Conservation (phyloP, 257 asterid genomes). For the Asclepias syriaca region DNA sequence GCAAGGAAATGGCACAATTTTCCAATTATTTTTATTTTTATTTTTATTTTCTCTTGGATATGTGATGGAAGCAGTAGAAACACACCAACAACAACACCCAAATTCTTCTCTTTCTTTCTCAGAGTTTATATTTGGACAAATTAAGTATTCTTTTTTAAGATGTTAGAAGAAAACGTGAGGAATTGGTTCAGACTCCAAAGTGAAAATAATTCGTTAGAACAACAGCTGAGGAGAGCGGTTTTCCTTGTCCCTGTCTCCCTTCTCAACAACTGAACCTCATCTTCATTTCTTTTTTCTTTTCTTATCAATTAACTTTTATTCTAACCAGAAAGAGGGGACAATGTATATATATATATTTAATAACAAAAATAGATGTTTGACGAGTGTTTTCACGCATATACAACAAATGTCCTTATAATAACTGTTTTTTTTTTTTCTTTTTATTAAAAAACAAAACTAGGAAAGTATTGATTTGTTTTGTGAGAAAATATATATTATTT, state of each 20-base stretch:
- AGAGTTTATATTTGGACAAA: too few relatives aligned
- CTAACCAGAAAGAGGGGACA: too few relatives aligned
- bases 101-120: too few relatives aligned
- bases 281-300: too few relatives aligned
- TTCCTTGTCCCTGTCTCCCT: neutral
- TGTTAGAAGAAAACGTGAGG: neutral
- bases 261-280: neutral
- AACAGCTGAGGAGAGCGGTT: slow-evolving; percentile 1
- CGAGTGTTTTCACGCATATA: neutral
- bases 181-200: neutral
- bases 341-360: too few relatives aligned
- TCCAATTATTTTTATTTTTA: neutral
- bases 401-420: neutral
- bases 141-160: neutral
- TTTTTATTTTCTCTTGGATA: neutral
- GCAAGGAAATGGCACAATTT: neutral
- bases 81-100: neutral
- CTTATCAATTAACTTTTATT: too few relatives aligned
- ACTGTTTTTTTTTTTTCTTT: too few relatives aligned
- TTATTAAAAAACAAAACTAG: neutral
- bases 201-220: neutral
- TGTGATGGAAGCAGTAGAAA: slow-evolving; percentile 3
- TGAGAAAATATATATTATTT: neutral
- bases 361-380: neutral
- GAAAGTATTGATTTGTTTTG: neutral